Percentiles rank a stretch among this genome's conserved stretches.
Conservation (phyloP, 805 yeast species). For the Candida cerambycidarum region DNA sequence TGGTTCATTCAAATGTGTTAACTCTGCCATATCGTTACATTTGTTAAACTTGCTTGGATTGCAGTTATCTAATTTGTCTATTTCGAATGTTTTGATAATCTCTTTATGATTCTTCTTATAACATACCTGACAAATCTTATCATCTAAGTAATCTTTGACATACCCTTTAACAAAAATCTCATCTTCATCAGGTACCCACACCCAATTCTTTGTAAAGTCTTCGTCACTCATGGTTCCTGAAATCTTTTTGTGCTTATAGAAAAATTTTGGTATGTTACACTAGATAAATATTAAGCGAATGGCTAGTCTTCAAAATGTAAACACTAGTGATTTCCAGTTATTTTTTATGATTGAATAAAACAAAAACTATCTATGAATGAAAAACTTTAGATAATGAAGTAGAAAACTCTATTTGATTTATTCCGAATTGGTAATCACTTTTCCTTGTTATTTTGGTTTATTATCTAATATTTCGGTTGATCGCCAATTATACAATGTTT, state of each 20-base stretch:
- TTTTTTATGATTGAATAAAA: neutral
- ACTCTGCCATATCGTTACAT: conserved; percentile 92
- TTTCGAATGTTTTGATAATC: conserved; percentile 42
- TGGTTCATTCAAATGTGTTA: conserved; percentile 92
- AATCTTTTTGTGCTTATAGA: neutral
- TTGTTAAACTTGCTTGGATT: conserved; percentile 90
- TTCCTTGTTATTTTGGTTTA: neutral
- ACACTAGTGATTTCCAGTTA: neutral
- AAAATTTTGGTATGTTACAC: neutral
- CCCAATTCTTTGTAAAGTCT: conserved; percentile 55
- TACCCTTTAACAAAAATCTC: conserved; percentile 61
- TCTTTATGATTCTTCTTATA: conserved; percentile 41
- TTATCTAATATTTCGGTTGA: neutral
- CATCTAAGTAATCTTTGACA: conserved; percentile 44
- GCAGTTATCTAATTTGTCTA: conserved; percentile 54
- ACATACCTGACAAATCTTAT: conserved; percentile 37
- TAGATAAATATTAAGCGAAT: neutral
- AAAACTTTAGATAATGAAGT: neutral
- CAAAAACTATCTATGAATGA: neutral
- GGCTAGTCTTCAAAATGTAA: neutral
- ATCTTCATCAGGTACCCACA: conserved; percentile 71
- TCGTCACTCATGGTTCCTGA: conserved; percentile 8
- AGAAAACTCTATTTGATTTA: neutral
- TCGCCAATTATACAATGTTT: conserved; percentile 1
- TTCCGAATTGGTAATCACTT: neutral